Evolutionary conservation across 2,329 filamentous ascomycete species (phyloP), one percentile per base, ranked within the genome.

Genomic region (Pestalotiopsis sp.): DNA sequence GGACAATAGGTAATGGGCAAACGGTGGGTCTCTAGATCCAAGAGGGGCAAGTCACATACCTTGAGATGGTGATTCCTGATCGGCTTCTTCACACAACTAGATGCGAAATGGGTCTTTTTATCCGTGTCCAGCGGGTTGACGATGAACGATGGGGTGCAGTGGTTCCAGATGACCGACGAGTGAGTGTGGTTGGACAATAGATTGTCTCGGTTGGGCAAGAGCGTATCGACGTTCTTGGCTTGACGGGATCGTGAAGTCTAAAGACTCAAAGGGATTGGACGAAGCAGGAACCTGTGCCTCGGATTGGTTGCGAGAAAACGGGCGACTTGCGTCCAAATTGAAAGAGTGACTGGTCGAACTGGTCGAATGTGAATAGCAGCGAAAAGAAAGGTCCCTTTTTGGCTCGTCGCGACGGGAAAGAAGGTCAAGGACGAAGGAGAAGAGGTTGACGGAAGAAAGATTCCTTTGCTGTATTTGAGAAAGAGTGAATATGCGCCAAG

Each of bases 161-260:
- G 27, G 14, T 57, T 58, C 45, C 64, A 66, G 49, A 52, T 58
- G 20, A 36, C 45, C 64, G 12, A 23, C 25, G 60, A 68, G 56
- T 31, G 65, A 69, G 68, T 69, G 68, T 69, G 68, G 68, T 56
- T 67, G 68, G 66, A 69, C 68, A 69, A 66, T 66, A 62, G 61
- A 49, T 38, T 41, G 65, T 49, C 60, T 67, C 68, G 68, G 67
- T 68, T 56, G 68, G 65, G 65, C 45, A 66, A 40, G 38, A 65
- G 17, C 23, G 25, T 20, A 36, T 52, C 62, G 49, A 49, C 23
- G n/a, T 65, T 14, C 62, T 36, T 23, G 23, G 40, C 31, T 65
- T 45, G 62, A 65, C 62, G 62, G 40, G 40, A n/a, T 57, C n/a
- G 64, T 62, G 31, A 62, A 40, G 36, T 62, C 25, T 7, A 6